A percentile compares a stretch with the other conserved stretches of the same genome.
These are phyloP conservation scores for Aspergillus versicolor DNA, from an alignment of 2,329 filamentous ascomycete genomes.

Conservation along the genomic window DNA sequence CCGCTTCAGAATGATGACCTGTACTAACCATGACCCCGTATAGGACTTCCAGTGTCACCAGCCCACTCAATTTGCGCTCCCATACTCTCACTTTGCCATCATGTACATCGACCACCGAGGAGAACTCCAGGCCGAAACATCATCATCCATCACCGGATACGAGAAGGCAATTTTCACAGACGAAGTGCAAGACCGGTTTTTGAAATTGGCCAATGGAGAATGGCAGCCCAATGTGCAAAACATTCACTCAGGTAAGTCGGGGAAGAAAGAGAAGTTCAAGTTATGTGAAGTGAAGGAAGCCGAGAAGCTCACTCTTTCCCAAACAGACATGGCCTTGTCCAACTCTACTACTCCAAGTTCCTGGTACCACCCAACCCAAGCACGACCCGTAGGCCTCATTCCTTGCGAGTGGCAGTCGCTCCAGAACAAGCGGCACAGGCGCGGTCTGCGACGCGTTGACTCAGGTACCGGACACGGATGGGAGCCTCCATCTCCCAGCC, in stretches of 20 bases:
- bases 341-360: conserved; percentile 8
- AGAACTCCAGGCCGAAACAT: conserved; percentile 31
- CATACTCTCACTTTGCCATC: conserved; percentile 38
- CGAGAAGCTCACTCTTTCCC: background rate
- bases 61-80: conserved; percentile 21
- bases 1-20: conserved; percentile 1
- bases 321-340: conserved; percentile 5
- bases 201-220: conserved; percentile 26
- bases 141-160: conserved; percentile 33
- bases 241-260: conserved; percentile 26
- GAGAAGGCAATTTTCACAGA: conserved; percentile 35
- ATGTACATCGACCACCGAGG: conserved; percentile 38
- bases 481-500: conserved; percentile 20
- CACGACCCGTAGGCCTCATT: conserved; percentile 26
- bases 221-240: conserved; percentile 20
- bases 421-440: conserved; percentile 28
- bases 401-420: conserved; percentile 33
- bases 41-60: conserved; percentile 22
- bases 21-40: conserved; percentile 11
- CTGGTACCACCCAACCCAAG: conserved; percentile 25
- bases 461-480: conserved; percentile 16
- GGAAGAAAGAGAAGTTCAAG: background rate
- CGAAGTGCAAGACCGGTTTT: conserved; percentile 36
- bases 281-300: background rate
- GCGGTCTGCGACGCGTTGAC: conserved; percentile 19